Evolutionary conservation across 208 protist genomes (phyloP), one percentile per base, ranked within the genome.

Genomic region (Porcisia hertigi): DNA sequence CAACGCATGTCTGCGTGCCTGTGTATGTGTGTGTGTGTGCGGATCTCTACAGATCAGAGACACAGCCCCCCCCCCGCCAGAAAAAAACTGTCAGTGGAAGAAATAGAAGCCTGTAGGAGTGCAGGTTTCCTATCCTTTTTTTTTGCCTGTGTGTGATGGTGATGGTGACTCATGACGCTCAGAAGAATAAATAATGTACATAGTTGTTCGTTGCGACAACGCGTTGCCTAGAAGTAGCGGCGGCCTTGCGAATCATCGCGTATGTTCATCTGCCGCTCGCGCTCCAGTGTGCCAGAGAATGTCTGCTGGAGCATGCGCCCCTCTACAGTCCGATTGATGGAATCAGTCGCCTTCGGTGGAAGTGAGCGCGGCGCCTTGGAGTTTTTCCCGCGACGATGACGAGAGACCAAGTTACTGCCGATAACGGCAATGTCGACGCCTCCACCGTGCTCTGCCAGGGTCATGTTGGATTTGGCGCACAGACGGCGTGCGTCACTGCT

Each of bases 381-480:
- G 59, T 86, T 86, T 30, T 75, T 81, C 14, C 93, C 93, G 0
- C 73, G 60, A n/a, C 88, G 71, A 25, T 75, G 81, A 4, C 85
- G 87, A 14, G 87, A 76, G 25, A 69, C 53, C 9, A 94, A 73
- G 55, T 87, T 88, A 45, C 84, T 75, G 45, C 69, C 80, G 30
- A 75, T 80, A 2, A 92, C 75, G 1, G 79, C 58, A 11, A 91
- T 60, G 58, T 93, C 90, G 3, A 93, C 78, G 63, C 91, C 95
- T 49, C 96, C 86, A 52, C 93, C 93, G 74, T 97, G 93, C 52
- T 88, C 82, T 14, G 95, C 91, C 23, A 96, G 84, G 7, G 94
- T 97, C 91, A 98, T 94, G 82, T 83, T 92, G 8, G 94, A 95
- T 71, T 97, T 98, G 69, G 94, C 89, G 65, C 88, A 97, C 53